phyloP scores from a whole-genome alignment of 176 grass and related monocot genomes.

The Chloris gayana region DNA sequence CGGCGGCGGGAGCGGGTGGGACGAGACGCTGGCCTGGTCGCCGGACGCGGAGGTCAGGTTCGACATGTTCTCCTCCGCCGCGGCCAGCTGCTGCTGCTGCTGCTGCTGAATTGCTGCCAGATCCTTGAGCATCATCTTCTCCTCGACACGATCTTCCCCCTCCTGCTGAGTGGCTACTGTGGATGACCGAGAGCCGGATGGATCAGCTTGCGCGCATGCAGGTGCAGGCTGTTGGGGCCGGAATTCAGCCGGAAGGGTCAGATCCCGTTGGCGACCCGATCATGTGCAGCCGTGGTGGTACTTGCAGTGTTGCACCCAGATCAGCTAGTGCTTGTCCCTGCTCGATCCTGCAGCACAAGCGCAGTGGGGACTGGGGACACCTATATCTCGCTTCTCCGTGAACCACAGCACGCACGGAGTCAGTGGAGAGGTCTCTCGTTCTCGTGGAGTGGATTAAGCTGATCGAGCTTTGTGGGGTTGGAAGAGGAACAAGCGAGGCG shows the following conservation, averaged over 20 bases:
- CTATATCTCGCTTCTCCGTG: not conserved
- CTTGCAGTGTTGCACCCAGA: slow-evolving; percentile 47
- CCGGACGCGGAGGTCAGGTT: slow-evolving; percentile 95
- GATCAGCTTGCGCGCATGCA: slow-evolving; percentile 1
- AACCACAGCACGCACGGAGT: slow-evolving; percentile 15
- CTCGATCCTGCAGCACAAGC: not conserved
- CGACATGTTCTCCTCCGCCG: slow-evolving; percentile 94
- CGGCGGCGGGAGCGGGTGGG: slow-evolving; percentile 53
- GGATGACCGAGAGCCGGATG: not conserved
- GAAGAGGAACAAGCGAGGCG: not conserved
- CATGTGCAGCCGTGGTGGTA: slow-evolving; percentile 50
- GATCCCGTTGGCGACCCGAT: slow-evolving; percentile 37
- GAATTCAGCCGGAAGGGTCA: slow-evolving; percentile 10
- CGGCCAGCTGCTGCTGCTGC: slow-evolving; percentile 45
- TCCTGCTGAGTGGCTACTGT: not conserved
- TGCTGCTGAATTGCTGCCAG: slow-evolving; percentile 66
- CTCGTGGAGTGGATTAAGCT: not conserved
- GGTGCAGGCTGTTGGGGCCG: not conserved
- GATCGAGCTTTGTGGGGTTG: slow-evolving; percentile 24
- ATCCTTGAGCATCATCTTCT: slow-evolving; percentile 68
- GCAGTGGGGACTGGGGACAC: slow-evolving; percentile 19
- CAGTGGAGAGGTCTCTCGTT: not conserved
- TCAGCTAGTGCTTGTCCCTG: slow-evolving; percentile 28
- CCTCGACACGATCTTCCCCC: not conserved
- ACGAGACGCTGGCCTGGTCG: slow-evolving; percentile 77